Evolutionary conservation across 1,284 basidiomycete genomes (phyloP), one percentile per base, ranked within the genome.

Genomic region (Termitomyces sp.): DNA sequence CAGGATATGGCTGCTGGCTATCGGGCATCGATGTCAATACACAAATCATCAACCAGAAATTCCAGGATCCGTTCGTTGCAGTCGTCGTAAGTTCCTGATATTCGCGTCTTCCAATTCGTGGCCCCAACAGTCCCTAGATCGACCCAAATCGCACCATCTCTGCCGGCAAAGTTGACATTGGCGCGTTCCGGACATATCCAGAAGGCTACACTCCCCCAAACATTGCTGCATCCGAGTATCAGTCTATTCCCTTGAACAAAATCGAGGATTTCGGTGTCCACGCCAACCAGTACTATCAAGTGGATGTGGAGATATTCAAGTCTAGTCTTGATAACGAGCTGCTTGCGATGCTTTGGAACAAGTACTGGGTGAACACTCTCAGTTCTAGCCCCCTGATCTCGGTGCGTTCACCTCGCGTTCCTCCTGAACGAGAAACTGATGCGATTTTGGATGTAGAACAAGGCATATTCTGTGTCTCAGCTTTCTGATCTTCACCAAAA

Each of bases 241-340:
- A 98, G 69, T 92, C 88, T 44, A 96, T 98, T 61, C 96, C 96
- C 0, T 80, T 96, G 40, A 85, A 81, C 73, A 97, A 97, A 77
- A 94, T 98, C 57, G 94, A 97, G 71, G 94, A 98, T 68, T 98
- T 97, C 65, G 96, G 96, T 68, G 96, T 97, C 2, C 96, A 99
- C 67, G 94, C 96, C n/a, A 90, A 92, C 65, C 84, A 92, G 59
- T 99, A 99, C 70, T 99, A 99, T 69, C 88, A 86, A 15, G 80
- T 99, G 21, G 92, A 96, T 44, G 87, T 99, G 21, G 90, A 96
- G 69, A 89, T 97, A 53, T 99, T 98, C 83, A 98, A 96, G 71
- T 90, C 86, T 17, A 84, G 81, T 55, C 73, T 95, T 43, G 96
- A 99, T 66, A 86, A 85, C 19, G 85, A 94, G 63, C 73, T 99